Evolutionary conservation across 441 rosid species (phyloP).

Genomic region (Codiaeum variegatum): DNA sequence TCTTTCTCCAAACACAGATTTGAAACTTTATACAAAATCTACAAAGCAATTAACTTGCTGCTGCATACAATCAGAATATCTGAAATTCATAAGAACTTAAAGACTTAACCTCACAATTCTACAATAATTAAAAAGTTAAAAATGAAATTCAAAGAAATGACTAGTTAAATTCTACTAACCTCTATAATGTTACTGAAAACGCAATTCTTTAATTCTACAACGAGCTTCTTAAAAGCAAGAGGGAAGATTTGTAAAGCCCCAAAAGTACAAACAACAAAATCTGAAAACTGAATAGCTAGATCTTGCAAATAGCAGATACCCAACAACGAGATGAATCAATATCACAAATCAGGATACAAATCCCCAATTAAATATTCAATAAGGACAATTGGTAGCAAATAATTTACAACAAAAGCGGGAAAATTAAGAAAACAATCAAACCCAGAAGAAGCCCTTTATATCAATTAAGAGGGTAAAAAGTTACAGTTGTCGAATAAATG

Average conservation of each 20-base stretch:
- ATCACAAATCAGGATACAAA: constrained; percentile 11
- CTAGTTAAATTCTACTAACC: constrained; percentile 14
- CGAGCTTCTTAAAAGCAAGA: background rate
- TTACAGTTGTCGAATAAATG: background rate
- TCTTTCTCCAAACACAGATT: constrained; percentile 17
- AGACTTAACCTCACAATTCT: constrained; percentile 15
- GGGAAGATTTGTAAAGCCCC: constrained; percentile 1
- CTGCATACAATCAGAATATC: constrained; percentile 3
- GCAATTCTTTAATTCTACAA: background rate
- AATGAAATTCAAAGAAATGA: constrained; percentile 1
- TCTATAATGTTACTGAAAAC: background rate
- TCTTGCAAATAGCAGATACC: background rate
- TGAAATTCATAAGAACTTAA: constrained; percentile 7
- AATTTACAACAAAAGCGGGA: background rate
- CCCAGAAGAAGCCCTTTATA: background rate
- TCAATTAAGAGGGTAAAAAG: constrained; percentile 8
- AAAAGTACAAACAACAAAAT: background rate
- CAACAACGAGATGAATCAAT: constrained; percentile 10
- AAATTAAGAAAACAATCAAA: background rate
- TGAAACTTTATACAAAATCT: constrained; percentile 12
- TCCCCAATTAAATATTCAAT: background rate
- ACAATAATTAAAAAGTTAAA: background rate
- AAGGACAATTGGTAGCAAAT: background rate
- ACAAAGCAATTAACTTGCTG: constrained; percentile 12
- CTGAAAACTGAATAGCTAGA: background rate